These are phyloP conservation scores for Endotrypanum monterogeii DNA, from an alignment of 208 protist genomes.

Conservation along the genomic window DNA sequence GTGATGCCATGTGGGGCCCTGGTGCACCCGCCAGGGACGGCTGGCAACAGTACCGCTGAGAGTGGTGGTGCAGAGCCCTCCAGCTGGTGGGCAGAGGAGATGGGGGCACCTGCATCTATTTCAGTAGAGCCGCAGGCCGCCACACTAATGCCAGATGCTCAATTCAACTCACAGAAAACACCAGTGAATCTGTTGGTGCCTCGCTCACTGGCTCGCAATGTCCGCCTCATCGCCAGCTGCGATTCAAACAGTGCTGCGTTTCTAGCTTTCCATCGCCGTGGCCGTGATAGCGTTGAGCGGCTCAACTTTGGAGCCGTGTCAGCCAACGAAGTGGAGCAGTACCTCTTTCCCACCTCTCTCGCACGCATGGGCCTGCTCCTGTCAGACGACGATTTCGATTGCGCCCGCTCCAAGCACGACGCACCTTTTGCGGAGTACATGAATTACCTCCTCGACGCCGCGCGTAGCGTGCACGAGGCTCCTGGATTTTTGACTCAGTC, in stretches of 20 bases:
- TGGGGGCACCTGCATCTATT: not conserved
- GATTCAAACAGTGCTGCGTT: slow-evolving; percentile 23
- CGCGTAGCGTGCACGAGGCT: slow-evolving; percentile 52
- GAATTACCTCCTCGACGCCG: slow-evolving; percentile 58
- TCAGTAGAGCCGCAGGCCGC: not conserved
- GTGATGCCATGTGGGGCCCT: slow-evolving; percentile 62
- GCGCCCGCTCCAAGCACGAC: slow-evolving; percentile 58
- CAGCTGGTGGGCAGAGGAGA: slow-evolving; percentile 16
- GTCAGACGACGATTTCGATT: slow-evolving; percentile 71
- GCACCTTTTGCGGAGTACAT: slow-evolving; percentile 57
- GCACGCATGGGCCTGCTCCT: slow-evolving; percentile 46
- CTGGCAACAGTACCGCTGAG: slow-evolving; percentile 19
- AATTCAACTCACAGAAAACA: not conserved
- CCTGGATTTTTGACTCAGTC: slow-evolving; percentile 51
- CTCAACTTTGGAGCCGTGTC: slow-evolving; percentile 47
- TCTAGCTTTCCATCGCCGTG: slow-evolving; percentile 30
- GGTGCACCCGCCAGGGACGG: slow-evolving; percentile 30
- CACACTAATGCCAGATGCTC: not conserved
- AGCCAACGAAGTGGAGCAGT: slow-evolving; percentile 76
- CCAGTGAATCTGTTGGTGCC: slow-evolving; percentile 44
- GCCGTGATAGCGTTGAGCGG: slow-evolving; percentile 67
- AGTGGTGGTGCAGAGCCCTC: slow-evolving; percentile 24
- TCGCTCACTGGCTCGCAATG: slow-evolving; percentile 60
- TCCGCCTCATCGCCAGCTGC: slow-evolving; percentile 69
- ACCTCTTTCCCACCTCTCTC: slow-evolving; percentile 45